These are phyloP conservation scores for Pestalotiopsis sp. DNA, from an alignment of 2,329 filamentous ascomycete species.

Conservation along the genomic window DNA sequence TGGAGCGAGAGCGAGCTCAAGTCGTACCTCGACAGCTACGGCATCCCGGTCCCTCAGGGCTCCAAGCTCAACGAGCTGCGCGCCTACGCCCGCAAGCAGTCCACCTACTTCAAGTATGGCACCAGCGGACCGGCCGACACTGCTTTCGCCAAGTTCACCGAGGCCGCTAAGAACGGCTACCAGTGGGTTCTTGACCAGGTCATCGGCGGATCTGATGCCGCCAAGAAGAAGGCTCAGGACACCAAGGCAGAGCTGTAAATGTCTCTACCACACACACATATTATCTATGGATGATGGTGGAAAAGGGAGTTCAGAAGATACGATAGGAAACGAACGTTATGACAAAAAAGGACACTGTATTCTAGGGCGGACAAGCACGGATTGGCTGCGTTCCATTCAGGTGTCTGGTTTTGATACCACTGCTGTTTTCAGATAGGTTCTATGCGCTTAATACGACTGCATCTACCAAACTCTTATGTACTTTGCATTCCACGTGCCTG, in stretches of 20 bases:
- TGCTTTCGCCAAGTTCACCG: conserved; percentile 65
- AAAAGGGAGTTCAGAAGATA: neutral
- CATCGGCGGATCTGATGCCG: conserved; percentile 48
- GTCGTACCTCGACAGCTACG: conserved; percentile 78
- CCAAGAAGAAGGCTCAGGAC: conserved; percentile 50
- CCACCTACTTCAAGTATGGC: conserved; percentile 78
- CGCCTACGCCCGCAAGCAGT: conserved; percentile 71
- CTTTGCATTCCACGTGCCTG: neutral
- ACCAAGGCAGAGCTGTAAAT: conserved; percentile 53
- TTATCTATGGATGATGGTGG: neutral
- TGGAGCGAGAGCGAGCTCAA: conserved; percentile 79
- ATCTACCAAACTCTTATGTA: neutral
- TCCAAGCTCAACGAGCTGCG: conserved; percentile 70
- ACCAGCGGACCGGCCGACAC: conserved; percentile 68
- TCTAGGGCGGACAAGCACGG: conserved; percentile 3
- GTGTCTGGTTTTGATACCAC: conserved; percentile 5
- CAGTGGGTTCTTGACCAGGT: conserved; percentile 56
- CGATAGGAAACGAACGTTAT: conserved; percentile 11
- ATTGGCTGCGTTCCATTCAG: neutral
- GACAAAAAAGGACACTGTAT: conserved; percentile 12
- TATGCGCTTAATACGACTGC: neutral
- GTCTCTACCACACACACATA: neutral
- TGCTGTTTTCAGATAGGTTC: conserved; percentile 3
- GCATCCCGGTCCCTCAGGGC: conserved; percentile 68
- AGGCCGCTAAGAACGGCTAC: conserved; percentile 49